These are phyloP conservation scores for Leonotis leonurus DNA, from an alignment of 257 asterid species.

Conservation along the genomic window DNA sequence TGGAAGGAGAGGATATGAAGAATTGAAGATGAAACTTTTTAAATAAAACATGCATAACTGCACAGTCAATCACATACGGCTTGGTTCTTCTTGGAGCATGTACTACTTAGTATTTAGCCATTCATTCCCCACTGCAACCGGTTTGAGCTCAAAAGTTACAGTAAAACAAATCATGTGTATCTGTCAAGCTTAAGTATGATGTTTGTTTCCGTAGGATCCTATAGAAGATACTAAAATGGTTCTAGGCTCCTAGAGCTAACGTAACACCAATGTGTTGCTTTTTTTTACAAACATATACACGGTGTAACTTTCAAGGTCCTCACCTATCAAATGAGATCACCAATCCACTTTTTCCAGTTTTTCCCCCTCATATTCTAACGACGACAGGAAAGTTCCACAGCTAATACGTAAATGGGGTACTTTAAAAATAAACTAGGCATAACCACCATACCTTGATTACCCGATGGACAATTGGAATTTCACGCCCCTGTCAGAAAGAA, in stretches of 20 bases:
- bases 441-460: constrained; percentile 67
- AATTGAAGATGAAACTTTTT: background rate
- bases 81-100: background rate
- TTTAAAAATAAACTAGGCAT: background rate
- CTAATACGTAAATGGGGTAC: background rate
- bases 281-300: background rate
- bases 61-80: background rate
- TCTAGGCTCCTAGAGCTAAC: background rate
- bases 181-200: background rate
- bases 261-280: constrained; percentile 1
- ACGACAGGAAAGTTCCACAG: background rate
- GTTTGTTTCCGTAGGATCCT: background rate
- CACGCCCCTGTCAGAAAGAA: constrained; percentile 69
- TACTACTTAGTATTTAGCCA: background rate
- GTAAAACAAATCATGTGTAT: background rate
- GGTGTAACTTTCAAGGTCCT: background rate
- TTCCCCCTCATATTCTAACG: background rate
- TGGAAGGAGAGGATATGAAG: background rate
- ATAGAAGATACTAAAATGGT: background rate
- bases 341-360: background rate
- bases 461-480: constrained; percentile 98
- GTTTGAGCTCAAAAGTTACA: no score
- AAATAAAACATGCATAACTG: background rate
- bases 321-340: background rate
- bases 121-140: background rate